Base-by-base conservation (phyloP, 768 basidiomycete genomes). In the Pleurotus sapidus region DNA sequence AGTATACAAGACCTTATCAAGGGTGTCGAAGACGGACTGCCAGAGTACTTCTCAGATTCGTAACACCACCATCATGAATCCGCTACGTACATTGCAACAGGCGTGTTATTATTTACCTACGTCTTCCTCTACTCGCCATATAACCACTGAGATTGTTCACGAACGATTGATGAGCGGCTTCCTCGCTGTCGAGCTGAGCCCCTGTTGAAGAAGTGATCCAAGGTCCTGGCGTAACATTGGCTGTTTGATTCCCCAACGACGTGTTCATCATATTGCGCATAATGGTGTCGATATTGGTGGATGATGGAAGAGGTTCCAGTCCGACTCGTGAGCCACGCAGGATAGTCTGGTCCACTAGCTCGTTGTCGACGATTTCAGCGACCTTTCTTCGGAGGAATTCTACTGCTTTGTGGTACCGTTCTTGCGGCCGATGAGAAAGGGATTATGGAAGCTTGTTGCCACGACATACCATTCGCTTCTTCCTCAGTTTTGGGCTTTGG, bases 31-130 rank as follows among this genome's bases (percentile, higher is more conserved):
- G 82, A 87, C 20, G 77, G 74, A 1, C 65, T 90, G 42, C 79
- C 87, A 0, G 85, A 88, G 59, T 87, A 81, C 66, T 90, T 90
- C 64, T 73, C 72, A 4, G 77, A 77, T 57, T 34, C 17, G 18
- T 18, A n/a, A 18, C n/a, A 25, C 20, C 15, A 8, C 8, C 14
- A 48, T 20, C 7, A 6, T 3, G 23, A 18, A 48, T 14, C 46
- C 14, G 8, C 20, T 23, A n/a, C 24, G 46, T 24, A 17, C 42
- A 45, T n/a, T n/a, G n/a, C 14, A 45, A 45, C 42, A 45, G 7
- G 17, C 42, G 15, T 17, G 12, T 45, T 5, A 4, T 45, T 45
- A 17, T 50, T 50, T 50, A 50, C 58, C 55, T 60, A 37, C 34
- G 63, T 39, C 65, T 62, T 40, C 69, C 58, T 60, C 67, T 71